Evolutionary conservation across 768 basidiomycete species (phyloP), one percentile per base, ranked within the genome.

Genomic region (Hygrocybe punicea): DNA sequence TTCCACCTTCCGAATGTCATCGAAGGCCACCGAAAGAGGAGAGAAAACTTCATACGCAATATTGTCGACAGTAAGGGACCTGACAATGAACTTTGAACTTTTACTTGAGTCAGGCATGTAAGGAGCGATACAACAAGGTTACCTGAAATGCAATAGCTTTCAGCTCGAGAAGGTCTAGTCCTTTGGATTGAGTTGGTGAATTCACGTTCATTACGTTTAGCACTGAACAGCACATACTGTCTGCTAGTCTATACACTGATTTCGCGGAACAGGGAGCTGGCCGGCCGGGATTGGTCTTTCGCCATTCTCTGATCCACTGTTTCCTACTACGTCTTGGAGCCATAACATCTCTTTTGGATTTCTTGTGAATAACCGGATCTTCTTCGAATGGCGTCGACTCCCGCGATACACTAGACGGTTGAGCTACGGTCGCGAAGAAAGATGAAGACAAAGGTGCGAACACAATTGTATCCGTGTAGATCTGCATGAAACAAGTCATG

Each of bases 1-100:
- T 53, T 17, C 39, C 48, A 84, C 87, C 80, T 87, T 89, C 51
- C 91, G 78, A 24, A 95, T 84, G 44, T 89, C 86, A 52, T 87
- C 85, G 62, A 91, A 93, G 0, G 85, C 83, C 5, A 87, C 87
- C 5, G 89, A 85, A 72, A 95, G 93, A 0, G 86, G 83, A 10
- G 88, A 90, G 66, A 95, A 95, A 36, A 89, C 85, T 67, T 95
- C 92, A 62, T 87, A 85, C 2, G 89, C 86, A 51, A 93, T 87
- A 68, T 93, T 94, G 13, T 87, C 82, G 11, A 88, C 82, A 0
- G 84, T 85, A 45, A 95, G 79, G 0, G 84, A 85, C 59, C 83
- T 86, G 60, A 84, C 74, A 45, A 95, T 93, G 67, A 93, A 86
- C 82, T 91, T 44, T 14, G 4, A 9, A 10, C 19, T n/a, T 11